Evolutionary conservation across 2,329 filamentous ascomycete species (phyloP), one percentile per base, ranked within the genome.

Genomic region (Annulohypoxylon truncatum): DNA sequence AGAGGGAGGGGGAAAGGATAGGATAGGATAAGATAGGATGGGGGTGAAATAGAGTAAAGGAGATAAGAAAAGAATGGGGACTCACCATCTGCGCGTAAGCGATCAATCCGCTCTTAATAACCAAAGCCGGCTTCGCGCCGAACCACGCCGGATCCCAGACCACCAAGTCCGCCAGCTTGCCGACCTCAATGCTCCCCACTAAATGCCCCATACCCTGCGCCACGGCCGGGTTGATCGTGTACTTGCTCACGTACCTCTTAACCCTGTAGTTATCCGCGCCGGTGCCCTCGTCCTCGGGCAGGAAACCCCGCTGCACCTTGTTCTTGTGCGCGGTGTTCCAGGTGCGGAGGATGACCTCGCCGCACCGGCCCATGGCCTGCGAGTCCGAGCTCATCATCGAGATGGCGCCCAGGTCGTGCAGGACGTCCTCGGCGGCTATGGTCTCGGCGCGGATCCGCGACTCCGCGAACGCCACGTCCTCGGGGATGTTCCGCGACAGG

Each of bases 311-410:
- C 80, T 97, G 94, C 15, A 90, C 77, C 80, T 97, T 97, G 78
- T 98, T 98, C 87, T 97, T 97, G 81, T 97, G 93, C 0, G 95
- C 95, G 2, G 95, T 98, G 80, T 97, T 94, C 95, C 95, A 98
- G 0, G 95, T 97, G 10, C 95, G 88, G 22, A 96, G 84, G 66
- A 98, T 89, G 57, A 98, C 95, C 82, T 98, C 95, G 69, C 95
- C 95, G 77, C 93, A 97, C 53, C 95, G 91, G 61, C 95, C 95
- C 95, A 98, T 98, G 73, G 95, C 95, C 80, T 98, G 95, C 0
- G 92, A 95, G 81, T 98, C 95, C 0, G 91, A 94, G 65, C 90
- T 93, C 93, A 98, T 97, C 94, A 98, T 98, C 78, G 90, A 94
- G 79, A 98, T 97, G 69, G 95, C 95, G 61, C 95, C 95, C 1